Evolutionary conservation across 768 basidiomycete genomes (phyloP).

Genomic region (Sporobolomyces pararoseus): DNA sequence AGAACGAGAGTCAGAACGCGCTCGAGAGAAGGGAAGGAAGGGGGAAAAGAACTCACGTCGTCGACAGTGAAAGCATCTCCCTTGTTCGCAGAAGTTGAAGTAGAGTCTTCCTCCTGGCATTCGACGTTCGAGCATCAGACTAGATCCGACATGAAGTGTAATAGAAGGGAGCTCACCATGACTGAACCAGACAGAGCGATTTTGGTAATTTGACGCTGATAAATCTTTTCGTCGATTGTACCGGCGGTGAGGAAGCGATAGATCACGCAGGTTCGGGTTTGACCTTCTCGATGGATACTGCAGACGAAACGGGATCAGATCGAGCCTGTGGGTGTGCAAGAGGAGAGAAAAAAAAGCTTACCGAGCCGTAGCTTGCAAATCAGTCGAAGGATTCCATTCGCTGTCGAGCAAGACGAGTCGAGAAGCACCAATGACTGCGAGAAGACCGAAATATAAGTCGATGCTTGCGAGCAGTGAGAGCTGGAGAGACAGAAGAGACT

Average conservation of each 20-base stretch:
- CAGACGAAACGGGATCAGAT: neutral
- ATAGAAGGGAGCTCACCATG: no score
- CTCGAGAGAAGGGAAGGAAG: constrained; percentile 10
- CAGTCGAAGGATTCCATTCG: constrained; percentile 87
- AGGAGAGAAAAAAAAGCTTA: constrained; percentile 17
- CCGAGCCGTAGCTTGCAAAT: constrained; percentile 94
- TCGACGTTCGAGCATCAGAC: no score
- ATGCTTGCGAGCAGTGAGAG: neutral
- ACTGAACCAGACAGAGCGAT: constrained; percentile 72
- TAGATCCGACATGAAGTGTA: no score
- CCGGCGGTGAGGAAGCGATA: constrained; percentile 82
- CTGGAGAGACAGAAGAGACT: constrained; percentile 40
- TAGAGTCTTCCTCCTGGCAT: constrained; percentile 49
- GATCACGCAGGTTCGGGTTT: constrained; percentile 72
- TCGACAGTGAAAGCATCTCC: constrained; percentile 80
- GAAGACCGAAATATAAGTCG: neutral
- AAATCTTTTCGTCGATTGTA: constrained; percentile 85
- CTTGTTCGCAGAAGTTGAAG: constrained; percentile 58
- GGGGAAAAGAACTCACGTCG: constrained; percentile 63
- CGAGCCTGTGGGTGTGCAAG: neutral
- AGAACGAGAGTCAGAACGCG: neutral
- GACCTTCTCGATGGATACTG: constrained; percentile 68
- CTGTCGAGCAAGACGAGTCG: constrained; percentile 79
- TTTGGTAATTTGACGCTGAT: constrained; percentile 90
- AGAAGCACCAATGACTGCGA: constrained; percentile 71